Evolutionary conservation across 169 alveolate species (phyloP), one percentile per base, ranked within the genome.

Genomic region (Plasmodium malariae): DNA sequence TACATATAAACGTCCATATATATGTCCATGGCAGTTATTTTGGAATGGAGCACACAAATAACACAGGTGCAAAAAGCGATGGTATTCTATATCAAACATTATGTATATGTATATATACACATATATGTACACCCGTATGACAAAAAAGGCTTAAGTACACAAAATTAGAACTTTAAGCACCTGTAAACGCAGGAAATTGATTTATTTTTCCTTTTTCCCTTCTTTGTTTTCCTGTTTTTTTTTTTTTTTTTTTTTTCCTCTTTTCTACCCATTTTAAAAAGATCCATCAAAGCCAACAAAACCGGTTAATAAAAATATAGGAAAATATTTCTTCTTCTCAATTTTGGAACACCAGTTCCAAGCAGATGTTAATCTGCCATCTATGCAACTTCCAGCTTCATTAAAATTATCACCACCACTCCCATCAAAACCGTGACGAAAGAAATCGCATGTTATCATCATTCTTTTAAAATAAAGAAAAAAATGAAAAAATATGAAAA

Each of bases 341-440:
- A 96, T 94, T 92, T 92, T 94, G 40, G 96, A 94, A 74, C 99
- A 97, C 99, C 98, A 96, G 88, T 96, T 96, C 98, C 99, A 97
- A 6, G 98, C 98, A 1, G 98, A 95, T 2, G 99, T 97, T 43
- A 97, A 93, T 51, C 99, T 94, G 2, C 99, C 99, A 67, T 97
- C 99, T n/a, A 97, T 97, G 92, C 99, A 97, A 57, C 97, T 94
- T 37, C 99, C 99, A 2, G 99, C 99, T 59, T 97, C 99, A 87
- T 96, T 96, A 92, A 96, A 97, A 90, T 97, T 97, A 93, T 97
- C 98, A 26, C 98, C 98, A 12, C 99, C 99, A 57, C 97, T 94
- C 30, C 99, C 99, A 86, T 97, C 99, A 85, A 97, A 97, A 32
- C 98, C 99, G 85, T 97, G 98, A 40, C 97, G 93, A 93, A 97